Evolutionary conservation across 345 rosid species (phyloP).

Genomic region (Gossypium mustelinum): DNA sequence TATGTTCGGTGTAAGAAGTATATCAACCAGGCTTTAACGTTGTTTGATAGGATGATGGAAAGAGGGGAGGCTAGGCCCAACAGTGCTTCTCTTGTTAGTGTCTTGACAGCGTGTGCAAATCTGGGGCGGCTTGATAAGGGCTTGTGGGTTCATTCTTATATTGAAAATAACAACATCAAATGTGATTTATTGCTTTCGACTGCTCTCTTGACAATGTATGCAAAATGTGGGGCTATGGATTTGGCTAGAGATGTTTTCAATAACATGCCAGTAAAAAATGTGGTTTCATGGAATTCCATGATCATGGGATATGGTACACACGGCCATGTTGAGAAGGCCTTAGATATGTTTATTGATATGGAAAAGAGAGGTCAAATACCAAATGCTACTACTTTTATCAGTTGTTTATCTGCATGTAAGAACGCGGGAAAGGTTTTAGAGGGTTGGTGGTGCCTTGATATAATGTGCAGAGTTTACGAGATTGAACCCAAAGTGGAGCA

Average conservation of each 20-base stretch:
- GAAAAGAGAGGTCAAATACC: slow-evolving; percentile 37
- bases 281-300: slow-evolving; percentile 55
- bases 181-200: slow-evolving; percentile 53
- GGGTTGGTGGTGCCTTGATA: slow-evolving; percentile 65
- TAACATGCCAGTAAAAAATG: slow-evolving; percentile 36
- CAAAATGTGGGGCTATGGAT: slow-evolving; percentile 37
- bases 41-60: slow-evolving; percentile 46
- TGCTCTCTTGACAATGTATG: slow-evolving; percentile 53
- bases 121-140: slow-evolving; percentile 46
- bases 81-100: slow-evolving; percentile 49
- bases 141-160: slow-evolving; percentile 41
- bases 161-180: slow-evolving; percentile 32
- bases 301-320: slow-evolving; percentile 63
- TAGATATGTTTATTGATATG: slow-evolving; percentile 49
- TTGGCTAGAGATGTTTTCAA: slow-evolving; percentile 41
- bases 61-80: slow-evolving; percentile 43
- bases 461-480: slow-evolving; percentile 45
- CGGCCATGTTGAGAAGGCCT: slow-evolving; percentile 50
- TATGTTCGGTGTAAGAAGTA: slow-evolving; percentile 48
- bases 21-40: slow-evolving; percentile 35
- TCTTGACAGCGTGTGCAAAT: slow-evolving; percentile 54
- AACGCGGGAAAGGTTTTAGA: slow-evolving; percentile 51
- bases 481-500: slow-evolving; percentile 49
- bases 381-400: slow-evolving; percentile 47
- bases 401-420: slow-evolving; percentile 51